A percentile compares a stretch with the other conserved stretches of the same genome.
phyloP scores from a whole-genome alignment of 441 rosid genomes.

The Flueggea neowawraea region DNA sequence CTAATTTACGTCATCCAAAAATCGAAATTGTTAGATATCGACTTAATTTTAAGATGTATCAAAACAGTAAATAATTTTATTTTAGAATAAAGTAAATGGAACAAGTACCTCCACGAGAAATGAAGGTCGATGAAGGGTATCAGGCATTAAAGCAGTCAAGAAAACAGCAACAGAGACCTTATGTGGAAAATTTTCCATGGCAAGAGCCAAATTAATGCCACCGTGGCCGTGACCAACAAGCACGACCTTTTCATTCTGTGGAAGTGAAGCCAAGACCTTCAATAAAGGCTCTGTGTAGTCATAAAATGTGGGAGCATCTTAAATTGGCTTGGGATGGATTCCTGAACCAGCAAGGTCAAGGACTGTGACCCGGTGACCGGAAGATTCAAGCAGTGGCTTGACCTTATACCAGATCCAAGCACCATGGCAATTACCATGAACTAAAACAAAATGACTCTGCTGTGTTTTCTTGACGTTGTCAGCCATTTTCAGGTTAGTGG shows the following conservation, averaged over 20 bases:
- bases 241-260: conserved; percentile 33
- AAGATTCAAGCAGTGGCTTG: conserved; percentile 41
- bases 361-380: conserved; percentile 46
- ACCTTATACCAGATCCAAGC: conserved; percentile 70
- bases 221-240: conserved; percentile 71
- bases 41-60: too few species aligned
- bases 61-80: too few species aligned
- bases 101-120: conserved; percentile 26
- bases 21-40: too few species aligned
- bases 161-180: conserved; percentile 49
- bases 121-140: conserved; percentile 25
- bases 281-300: conserved; percentile 53
- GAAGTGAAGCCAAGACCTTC: conserved; percentile 28
- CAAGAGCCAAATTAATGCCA: conserved; percentile 53
- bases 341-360: conserved; percentile 24
- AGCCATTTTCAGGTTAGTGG: neutral
- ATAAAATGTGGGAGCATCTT: conserved; percentile 13
- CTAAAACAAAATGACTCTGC: conserved; percentile 39
- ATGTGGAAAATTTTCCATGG: conserved; percentile 43
- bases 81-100: neutral
- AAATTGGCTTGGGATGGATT: conserved; percentile 29
- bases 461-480: neutral
- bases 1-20: too few species aligned
- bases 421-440: conserved; percentile 65
- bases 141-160: conserved; percentile 35